These are phyloP conservation scores for Cercis canadensis DNA, from an alignment of 306 rosid genomes.

Conservation along the genomic window DNA sequence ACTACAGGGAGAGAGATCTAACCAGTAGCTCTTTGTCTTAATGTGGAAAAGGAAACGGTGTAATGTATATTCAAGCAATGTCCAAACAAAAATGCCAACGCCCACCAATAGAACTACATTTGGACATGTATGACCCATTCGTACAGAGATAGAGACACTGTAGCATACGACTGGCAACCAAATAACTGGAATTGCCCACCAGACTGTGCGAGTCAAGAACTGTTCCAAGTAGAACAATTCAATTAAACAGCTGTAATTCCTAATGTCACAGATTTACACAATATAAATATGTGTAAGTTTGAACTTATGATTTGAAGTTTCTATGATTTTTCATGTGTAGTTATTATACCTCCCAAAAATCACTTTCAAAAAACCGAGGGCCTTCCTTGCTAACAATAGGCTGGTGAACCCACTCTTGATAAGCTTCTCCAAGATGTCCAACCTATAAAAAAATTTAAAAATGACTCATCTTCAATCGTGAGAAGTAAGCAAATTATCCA, in stretches of 20 bases:
- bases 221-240: slow-evolving; percentile 56
- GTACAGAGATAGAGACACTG: slow-evolving; percentile 57
- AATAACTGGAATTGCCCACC: slow-evolving; percentile 94
- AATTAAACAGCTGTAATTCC: slow-evolving; percentile 27
- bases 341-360: slow-evolving; percentile 75
- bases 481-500: neutral
- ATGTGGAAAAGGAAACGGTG: slow-evolving; percentile 96
- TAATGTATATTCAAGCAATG: slow-evolving; percentile 78
- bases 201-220: slow-evolving; percentile 85
- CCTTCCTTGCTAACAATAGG: slow-evolving; percentile 87
- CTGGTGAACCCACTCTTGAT: slow-evolving; percentile 96
- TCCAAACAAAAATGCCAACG: slow-evolving; percentile 74
- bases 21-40: slow-evolving; percentile 91
- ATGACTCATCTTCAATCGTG: slow-evolving; percentile 1
- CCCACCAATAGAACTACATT: slow-evolving; percentile 56
- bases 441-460: slow-evolving; percentile 59
- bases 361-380: slow-evolving; percentile 86
- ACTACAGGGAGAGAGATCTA: slow-evolving; percentile 30
- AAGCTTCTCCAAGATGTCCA: slow-evolving; percentile 91
- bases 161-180: slow-evolving; percentile 93
- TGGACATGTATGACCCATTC: slow-evolving; percentile 72
- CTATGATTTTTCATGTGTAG: neutral
- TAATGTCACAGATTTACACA: neutral
- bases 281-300: neutral
- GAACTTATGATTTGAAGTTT: neutral